Base-by-base conservation (phyloP, 805 yeast species). In the Starmerella sp. region DNA sequence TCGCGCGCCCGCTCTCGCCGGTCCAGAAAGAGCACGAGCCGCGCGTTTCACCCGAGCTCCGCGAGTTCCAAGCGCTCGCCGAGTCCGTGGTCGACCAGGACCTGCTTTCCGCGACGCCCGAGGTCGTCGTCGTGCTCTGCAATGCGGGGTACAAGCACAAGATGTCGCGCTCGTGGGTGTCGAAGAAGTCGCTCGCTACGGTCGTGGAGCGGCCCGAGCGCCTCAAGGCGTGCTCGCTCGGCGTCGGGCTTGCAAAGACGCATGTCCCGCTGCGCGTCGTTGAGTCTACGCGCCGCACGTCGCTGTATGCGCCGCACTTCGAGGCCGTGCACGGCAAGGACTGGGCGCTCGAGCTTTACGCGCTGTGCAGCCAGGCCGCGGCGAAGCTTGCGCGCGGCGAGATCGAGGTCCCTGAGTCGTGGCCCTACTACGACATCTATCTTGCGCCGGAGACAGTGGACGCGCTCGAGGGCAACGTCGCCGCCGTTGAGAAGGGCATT, bases 391-490 rank as follows among this genome's bases (percentile, higher is more conserved):
- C 67, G 9, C 67, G 72, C 0, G 77, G 79, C 17, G 72, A 79
- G 62, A 62, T 86, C 3, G 95, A 86, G 67, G 88, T 86, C 1
- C 95, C 95, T 0, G 83, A 77, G 6, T 78, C 77, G 39, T 86
- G 95, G 95, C 84, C 85, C 56, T 76, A 84, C 2, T 93, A 93
- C 13, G 95, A 86, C 64, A 84, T 87, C 35, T 86, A 86, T 65
- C 65, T 86, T 52, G 78, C 82, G 3, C 79, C 82, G 17, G 77
- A 75, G 22, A 83, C 95, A 0, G 66, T 83, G 5, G 76, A 76
- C 31, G 95, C 95, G 0, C 68, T 86, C 7, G 83, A 82, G 59
- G 95, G 95, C 4, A 87, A 82, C 0, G 72, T 86, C 28, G 91
- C 89, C 0, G 82, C 93, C 0, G 72, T 86, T 4, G 93, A 86